phyloP scores from a whole-genome alignment of 108 stramenopile genomes.

The Mayamaea pseudoterrestris region DNA sequence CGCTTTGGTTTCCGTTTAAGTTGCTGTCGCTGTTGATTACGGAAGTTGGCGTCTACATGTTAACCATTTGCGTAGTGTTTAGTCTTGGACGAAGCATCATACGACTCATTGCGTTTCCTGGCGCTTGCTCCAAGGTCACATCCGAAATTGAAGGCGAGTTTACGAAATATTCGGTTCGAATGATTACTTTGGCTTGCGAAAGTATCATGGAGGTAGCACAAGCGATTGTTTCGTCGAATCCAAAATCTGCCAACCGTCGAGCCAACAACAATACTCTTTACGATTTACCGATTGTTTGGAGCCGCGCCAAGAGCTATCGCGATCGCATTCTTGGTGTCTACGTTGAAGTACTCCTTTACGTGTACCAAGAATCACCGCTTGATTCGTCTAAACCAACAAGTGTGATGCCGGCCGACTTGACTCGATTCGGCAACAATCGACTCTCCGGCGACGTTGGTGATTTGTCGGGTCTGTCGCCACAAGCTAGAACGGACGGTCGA shows the following conservation, averaged over 20 bases:
- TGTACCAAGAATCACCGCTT: constrained; percentile 27
- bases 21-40: constrained; percentile 37
- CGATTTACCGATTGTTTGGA: constrained; percentile 42
- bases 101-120: constrained; percentile 75
- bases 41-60: constrained; percentile 53
- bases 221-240: constrained; percentile 7
- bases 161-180: constrained; percentile 60
- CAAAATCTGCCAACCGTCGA: not conserved
- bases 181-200: constrained; percentile 35
- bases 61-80: constrained; percentile 14
- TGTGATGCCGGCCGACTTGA: constrained; percentile 16
- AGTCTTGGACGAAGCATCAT: constrained; percentile 46
- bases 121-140: constrained; percentile 47
- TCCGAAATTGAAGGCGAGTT: constrained; percentile 75
- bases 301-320: constrained; percentile 40
- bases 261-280: constrained; percentile 1
- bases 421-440: constrained; percentile 61
- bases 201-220: constrained; percentile 34
- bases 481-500: constrained; percentile 48
- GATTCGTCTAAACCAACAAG: constrained; percentile 8
- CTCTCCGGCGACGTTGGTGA: constrained; percentile 67
- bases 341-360: constrained; percentile 40
- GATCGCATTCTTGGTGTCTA: constrained; percentile 65
- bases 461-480: constrained; percentile 29
- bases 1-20: constrained; percentile 43